A percentile compares a stretch with the other conserved stretches of the same genome.
Evolutionary conservation across 2,329 filamentous ascomycete species (phyloP).

Genomic region (Magnaporthales sp.): DNA sequence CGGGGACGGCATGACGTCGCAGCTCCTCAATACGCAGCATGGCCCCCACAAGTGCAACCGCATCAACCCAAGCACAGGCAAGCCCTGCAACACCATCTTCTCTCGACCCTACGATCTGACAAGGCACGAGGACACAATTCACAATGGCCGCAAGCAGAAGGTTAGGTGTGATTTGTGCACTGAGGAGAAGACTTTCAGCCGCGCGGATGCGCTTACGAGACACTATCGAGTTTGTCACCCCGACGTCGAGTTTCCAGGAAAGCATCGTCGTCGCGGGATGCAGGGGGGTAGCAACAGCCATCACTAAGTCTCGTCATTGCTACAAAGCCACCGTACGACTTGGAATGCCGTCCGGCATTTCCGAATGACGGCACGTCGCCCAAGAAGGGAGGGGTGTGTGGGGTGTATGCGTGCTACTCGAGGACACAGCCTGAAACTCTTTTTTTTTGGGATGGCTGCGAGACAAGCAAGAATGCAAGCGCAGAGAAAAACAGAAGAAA

Average conservation of each 20-base stretch:
- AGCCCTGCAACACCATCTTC: slow-evolving; percentile 90
- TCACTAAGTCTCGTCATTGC: neutral
- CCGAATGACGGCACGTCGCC: neutral
- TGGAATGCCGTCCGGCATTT: neutral
- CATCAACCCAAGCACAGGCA: slow-evolving; percentile 89
- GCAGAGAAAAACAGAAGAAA: neutral
- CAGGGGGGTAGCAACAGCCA: slow-evolving; percentile 5
- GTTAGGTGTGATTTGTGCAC: slow-evolving; percentile 87
- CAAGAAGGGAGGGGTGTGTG: neutral
- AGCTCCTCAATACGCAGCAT: slow-evolving; percentile 72
- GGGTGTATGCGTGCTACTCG: neutral
- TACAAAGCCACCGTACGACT: neutral
- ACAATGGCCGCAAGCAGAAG: slow-evolving; percentile 91
- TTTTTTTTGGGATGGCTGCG: neutral
- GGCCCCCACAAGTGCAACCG: slow-evolving; percentile 90
- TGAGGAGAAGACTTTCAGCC: slow-evolving; percentile 94
- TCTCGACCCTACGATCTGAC: slow-evolving; percentile 95
- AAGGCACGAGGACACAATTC: slow-evolving; percentile 93
- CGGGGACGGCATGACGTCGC: slow-evolving; percentile 34
- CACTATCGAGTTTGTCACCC: slow-evolving; percentile 95
- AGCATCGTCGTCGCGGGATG: slow-evolving; percentile 33
- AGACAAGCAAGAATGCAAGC: neutral
- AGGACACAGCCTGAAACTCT: neutral
- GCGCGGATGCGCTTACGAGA: slow-evolving; percentile 86
- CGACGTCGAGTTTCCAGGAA: slow-evolving; percentile 72